Conservation (phyloP, 2,329 filamentous ascomycete genomes). For the Cladosporium sp. region DNA sequence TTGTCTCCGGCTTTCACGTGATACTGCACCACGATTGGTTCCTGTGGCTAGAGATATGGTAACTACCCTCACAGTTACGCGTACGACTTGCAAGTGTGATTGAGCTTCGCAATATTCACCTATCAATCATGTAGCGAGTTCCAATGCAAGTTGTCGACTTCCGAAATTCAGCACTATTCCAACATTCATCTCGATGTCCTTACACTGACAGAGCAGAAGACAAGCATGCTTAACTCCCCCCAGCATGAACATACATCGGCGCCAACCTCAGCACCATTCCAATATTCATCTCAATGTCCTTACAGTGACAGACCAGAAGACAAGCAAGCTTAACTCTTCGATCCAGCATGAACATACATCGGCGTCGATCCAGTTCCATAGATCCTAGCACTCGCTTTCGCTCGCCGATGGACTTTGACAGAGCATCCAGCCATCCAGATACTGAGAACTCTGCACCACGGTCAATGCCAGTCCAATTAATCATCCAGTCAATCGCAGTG, state of each 20-base stretch:
- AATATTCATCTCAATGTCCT: not conserved
- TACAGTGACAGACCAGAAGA: not conserved
- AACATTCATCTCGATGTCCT: not conserved
- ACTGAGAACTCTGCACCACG: not conserved
- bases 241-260: not conserved
- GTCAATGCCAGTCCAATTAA: not conserved
- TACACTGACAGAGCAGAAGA: not conserved
- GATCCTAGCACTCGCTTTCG: not conserved
- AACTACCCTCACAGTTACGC: too few relatives aligned
- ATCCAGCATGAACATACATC: not conserved
- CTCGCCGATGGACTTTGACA: not conserved
- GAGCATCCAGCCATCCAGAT: conserved; percentile 9
- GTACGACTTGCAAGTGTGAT: too few relatives aligned
- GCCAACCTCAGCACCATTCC: not conserved
- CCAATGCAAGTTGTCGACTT: too few relatives aligned
- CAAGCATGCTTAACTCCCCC: not conserved
- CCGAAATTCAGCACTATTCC: too few relatives aligned
- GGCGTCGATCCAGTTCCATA: not conserved
- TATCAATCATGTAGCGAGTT: too few relatives aligned
- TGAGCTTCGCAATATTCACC: too few relatives aligned
- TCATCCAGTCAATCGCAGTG: not conserved
- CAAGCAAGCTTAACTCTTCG: not conserved
- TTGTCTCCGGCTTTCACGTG: too few relatives aligned
- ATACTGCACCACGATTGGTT: too few relatives aligned
- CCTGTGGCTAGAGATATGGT: too few relatives aligned